Percentiles rank a stretch among this genome's conserved stretches.
Evolutionary conservation across 2,329 filamentous ascomycete species (phyloP).

Genomic region (Microsporum audouinii): DNA sequence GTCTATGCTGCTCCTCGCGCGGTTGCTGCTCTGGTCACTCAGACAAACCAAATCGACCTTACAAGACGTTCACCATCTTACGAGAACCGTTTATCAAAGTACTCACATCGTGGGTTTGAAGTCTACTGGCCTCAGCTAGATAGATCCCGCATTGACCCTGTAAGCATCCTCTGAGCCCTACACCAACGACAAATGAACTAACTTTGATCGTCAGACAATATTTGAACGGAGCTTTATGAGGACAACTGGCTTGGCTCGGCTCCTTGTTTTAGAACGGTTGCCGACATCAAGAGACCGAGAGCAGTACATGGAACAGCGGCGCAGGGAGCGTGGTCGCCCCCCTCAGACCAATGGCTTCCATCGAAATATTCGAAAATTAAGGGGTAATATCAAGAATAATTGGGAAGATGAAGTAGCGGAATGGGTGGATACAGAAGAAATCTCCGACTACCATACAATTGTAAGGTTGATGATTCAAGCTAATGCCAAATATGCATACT

Average conservation of each 20-base stretch:
- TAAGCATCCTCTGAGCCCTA: not conserved
- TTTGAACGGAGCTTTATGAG: slow-evolving; percentile 70
- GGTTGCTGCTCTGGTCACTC: slow-evolving; percentile 66
- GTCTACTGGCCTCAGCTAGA: slow-evolving; percentile 68
- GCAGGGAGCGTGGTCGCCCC: slow-evolving; percentile 55
- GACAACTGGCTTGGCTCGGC: slow-evolving; percentile 63
- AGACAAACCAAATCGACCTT: slow-evolving; percentile 70
- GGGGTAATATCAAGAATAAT: slow-evolving; percentile 63
- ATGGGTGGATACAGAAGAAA: slow-evolving; percentile 65
- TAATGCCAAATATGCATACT: not conserved
- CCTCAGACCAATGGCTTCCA: slow-evolving; percentile 38
- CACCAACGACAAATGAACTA: not conserved
- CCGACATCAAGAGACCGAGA: slow-evolving; percentile 59
- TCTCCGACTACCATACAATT: slow-evolving; percentile 70
- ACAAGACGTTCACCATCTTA: slow-evolving; percentile 73
- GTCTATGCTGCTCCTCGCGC: slow-evolving; percentile 71
- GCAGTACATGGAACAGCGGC: slow-evolving; percentile 56
- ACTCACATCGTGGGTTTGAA: slow-evolving; percentile 74
- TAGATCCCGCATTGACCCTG: slow-evolving; percentile 61
- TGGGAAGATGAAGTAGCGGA: slow-evolving; percentile 74
- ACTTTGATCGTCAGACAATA: slow-evolving; percentile 46
- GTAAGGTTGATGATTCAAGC: not conserved
- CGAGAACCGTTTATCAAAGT: slow-evolving; percentile 76
- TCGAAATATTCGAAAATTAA: slow-evolving; percentile 30
- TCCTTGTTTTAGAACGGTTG: slow-evolving; percentile 68